Conservation (phyloP, 2,329 filamentous ascomycete species). For the Talaromyces rugulosus region DNA sequence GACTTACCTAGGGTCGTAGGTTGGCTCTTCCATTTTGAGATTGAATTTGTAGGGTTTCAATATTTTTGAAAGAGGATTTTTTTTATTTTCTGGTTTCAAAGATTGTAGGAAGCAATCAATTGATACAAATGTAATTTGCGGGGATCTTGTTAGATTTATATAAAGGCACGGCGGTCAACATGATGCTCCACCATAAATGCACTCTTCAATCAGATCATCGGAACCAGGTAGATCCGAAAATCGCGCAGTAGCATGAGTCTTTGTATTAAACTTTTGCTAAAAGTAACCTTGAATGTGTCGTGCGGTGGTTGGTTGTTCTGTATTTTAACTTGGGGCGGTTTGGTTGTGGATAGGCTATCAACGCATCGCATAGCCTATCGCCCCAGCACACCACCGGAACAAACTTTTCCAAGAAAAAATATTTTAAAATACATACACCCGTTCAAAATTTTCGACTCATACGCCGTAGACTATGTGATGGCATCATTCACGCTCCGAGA, state of each 20-base stretch:
- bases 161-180: not conserved
- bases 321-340: not conserved
- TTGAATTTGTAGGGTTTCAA: not conserved
- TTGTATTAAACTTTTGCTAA: not conserved
- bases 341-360: not conserved
- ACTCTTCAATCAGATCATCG: not conserved
- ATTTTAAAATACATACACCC: not conserved
- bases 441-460: not conserved
- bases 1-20: not conserved
- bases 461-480: not conserved
- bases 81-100: not conserved
- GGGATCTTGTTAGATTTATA: not conserved
- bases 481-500: not conserved
- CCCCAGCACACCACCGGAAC: not conserved
- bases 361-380: not conserved
- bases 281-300: not conserved
- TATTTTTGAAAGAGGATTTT: not conserved
- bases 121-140: not conserved
- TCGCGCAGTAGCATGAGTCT: not conserved
- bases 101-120: not conserved
- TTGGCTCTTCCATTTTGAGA: not conserved
- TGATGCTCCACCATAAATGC: too few species aligned
- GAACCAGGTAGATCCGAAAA: not conserved
- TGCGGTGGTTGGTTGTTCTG: not conserved
- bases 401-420: not conserved